Evolutionary conservation across 345 rosid genomes (phyloP), one percentile per base, ranked within the genome.

Genomic region (Punica granatum): DNA sequence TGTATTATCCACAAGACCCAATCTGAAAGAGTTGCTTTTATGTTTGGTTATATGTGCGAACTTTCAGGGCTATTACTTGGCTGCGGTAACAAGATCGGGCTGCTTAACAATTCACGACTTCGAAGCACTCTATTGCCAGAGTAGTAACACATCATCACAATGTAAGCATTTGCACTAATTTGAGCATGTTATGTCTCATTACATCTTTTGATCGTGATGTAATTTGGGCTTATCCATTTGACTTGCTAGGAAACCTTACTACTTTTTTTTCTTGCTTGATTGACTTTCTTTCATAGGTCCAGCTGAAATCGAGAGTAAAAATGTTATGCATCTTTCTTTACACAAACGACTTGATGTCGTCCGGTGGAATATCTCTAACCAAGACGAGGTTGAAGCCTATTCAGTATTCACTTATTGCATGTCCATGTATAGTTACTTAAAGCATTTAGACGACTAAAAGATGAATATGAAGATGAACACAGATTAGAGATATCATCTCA

Each of bases 61-160:
- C 16, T 77, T 65, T 36, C 86, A 91, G 96, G 99, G 99, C 75
- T 72, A 89, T 72, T 91, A 89, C 73, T 53, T 89, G 72, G 97
- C 77, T 30, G 86, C 97, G 18, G 97, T 83, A 30, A 88, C 96
- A 37, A 85, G 79, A 80, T 73, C 89, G 1, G 92, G 97, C 63
- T 91, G 99, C 85, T 73, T 91, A 75, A 88, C 82, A 5, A 89
- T 94, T 21, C 92, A 91, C 84, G 97, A 91, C 71, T 91, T 88
- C 83, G 97, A 94, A 70, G 43, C 88, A 65, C 81, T 94, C 35
- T 89, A 84, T 71, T 82, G 91, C 75, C 85, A 81, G 36, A 74
- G 85, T 68, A 76, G 71, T 67, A 70, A 67, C 48, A 60, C 64
- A 12, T 49, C 64, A 19, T 49, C 66, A 46, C 60, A 75, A 33